Evolutionary conservation across 2,329 filamentous ascomycete genomes (phyloP), one percentile per base, ranked within the genome.

Genomic region (Fusarium lyarnte): DNA sequence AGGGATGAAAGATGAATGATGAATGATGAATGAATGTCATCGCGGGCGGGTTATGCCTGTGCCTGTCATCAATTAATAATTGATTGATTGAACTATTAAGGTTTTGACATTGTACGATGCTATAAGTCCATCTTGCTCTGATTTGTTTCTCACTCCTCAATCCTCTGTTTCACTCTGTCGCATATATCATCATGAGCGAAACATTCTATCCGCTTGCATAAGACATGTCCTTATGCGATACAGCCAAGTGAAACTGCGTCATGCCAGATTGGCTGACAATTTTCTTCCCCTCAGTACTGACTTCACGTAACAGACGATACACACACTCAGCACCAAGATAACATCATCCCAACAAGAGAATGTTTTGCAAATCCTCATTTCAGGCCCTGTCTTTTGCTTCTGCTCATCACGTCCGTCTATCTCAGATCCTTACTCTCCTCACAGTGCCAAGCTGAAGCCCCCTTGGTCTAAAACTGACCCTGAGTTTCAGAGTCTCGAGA

Each of bases 401-500:
- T 43, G 38, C 42, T 39, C 45, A 65, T 67, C 64, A 66, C 33
- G 21, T 36, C 62, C 47, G 58, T 65, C 23, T 68, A 69, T 58
- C 60, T 59, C 46, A 39, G 49, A 67, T 66, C 63, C 29, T 53
- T 69, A 54, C 49, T 53, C 51, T 57, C 43, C 35, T 54, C 21
- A 19, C 58, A 36, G 31, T 51, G 61, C 64, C 59, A 58, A 66
- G 61, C 64, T 51, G 47, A 63, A n/a, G 38, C 39, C 68, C 55
- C 68, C 72, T 66, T 75, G 69, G 57, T 39, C 47, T 63, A 62
- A 73, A 73, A 65, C 71, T 29, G 29, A 65, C 62, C 60, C 70
- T 59, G 60, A 72, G 75, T 76, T 76, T 76, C 75, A 76, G 75
- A 76, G 33, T 29, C n/a, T 46, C 38, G 42, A 72, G 21, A 73